Evolutionary conservation across 805 yeast species (phyloP).

Genomic region (Teunomyces funiuensis): DNA sequence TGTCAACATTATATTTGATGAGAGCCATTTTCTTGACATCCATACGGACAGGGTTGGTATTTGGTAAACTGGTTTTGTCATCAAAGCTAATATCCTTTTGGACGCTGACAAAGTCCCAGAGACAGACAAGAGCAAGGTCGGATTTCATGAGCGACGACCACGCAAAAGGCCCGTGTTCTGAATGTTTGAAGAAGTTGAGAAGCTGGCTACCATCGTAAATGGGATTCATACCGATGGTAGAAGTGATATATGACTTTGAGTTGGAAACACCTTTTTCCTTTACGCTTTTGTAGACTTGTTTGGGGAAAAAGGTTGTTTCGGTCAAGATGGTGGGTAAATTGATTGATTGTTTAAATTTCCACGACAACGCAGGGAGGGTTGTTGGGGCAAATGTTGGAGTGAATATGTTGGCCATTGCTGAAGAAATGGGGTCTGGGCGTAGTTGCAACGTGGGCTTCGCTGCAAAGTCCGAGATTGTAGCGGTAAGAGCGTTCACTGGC

Average conservation of each 20-base stretch:
- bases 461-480: not conserved
- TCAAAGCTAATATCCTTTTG: constrained; percentile 5
- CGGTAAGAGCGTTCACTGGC: constrained; percentile 1
- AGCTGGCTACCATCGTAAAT: not conserved
- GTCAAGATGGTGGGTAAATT: constrained; percentile 1
- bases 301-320: constrained; percentile 1
- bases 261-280: not conserved
- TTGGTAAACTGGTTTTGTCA: constrained; percentile 4
- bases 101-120: constrained; percentile 4
- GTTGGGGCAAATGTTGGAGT: constrained; percentile 1
- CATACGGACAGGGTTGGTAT: not conserved
- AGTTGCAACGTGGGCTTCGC: not conserved
- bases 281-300: not conserved
- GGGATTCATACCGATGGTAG: constrained; percentile 1
- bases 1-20: constrained; percentile 2
- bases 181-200: constrained; percentile 3
- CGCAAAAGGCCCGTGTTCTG: constrained; percentile 6
- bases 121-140: constrained; percentile 6
- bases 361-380: not conserved
- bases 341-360: constrained; percentile 2
- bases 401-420: constrained; percentile 2
- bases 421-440: not conserved
- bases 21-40: constrained; percentile 8
- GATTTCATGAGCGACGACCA: constrained; percentile 9
- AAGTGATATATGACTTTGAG: not conserved